A percentile compares a stretch with the other conserved stretches of the same genome.
phyloP scores from a whole-genome alignment of 2,329 filamentous ascomycete genomes.

The Clarireedia monteithiana region DNA sequence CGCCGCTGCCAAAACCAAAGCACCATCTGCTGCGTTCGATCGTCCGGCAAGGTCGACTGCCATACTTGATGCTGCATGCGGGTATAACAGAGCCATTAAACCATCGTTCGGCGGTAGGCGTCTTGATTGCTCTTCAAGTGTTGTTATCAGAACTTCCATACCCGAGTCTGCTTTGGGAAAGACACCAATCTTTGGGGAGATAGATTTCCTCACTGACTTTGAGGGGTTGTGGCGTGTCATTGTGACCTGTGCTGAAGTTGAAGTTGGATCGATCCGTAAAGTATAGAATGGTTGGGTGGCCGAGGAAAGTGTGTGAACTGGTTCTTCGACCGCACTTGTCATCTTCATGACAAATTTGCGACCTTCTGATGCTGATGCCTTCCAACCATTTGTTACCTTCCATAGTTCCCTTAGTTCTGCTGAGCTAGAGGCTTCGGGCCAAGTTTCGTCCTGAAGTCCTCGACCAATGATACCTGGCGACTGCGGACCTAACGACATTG shows the following conservation, averaged over 20 bases:
- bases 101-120: slow-evolving; percentile 51
- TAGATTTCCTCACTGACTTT: slow-evolving; percentile 33
- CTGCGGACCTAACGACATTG: slow-evolving; percentile 18
- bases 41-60: slow-evolving; percentile 42
- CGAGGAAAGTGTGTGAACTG: slow-evolving; percentile 60
- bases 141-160: slow-evolving; percentile 46
- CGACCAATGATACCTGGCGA: slow-evolving; percentile 23
- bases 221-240: slow-evolving; percentile 52
- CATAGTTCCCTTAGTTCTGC: slow-evolving; percentile 58
- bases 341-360: slow-evolving; percentile 52
- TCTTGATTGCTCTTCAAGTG: slow-evolving; percentile 47
- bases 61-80: slow-evolving; percentile 53
- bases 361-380: slow-evolving; percentile 51
- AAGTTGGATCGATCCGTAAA: slow-evolving; percentile 55
- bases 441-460: slow-evolving; percentile 23
- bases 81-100: slow-evolving; percentile 62
- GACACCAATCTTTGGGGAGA: slow-evolving; percentile 16
- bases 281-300: slow-evolving; percentile 58
- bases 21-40: slow-evolving; percentile 43
- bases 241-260: slow-evolving; percentile 52
- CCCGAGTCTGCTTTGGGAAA: slow-evolving; percentile 19
- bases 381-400: slow-evolving; percentile 64
- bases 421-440: slow-evolving; percentile 32
- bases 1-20: slow-evolving; percentile 53
- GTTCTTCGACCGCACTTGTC: slow-evolving; percentile 49